phyloP scores from a whole-genome alignment of 495 filamentous ascomycete species.

The Rhizodiscina lignyota region DNA sequence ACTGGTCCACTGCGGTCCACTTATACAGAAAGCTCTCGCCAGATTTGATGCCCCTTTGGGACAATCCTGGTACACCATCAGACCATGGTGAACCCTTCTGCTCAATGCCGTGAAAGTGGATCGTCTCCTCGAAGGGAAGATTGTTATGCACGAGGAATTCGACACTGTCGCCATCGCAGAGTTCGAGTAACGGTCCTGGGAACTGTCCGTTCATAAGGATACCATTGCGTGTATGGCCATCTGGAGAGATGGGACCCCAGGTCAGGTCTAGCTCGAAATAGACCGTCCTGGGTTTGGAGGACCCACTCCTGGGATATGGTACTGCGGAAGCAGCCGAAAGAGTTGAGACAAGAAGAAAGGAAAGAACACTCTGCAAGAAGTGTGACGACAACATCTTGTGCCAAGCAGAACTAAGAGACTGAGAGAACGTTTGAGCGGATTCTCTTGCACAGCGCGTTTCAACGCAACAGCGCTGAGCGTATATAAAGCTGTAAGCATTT shows the following conservation, averaged over 20 bases:
- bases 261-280: neutral
- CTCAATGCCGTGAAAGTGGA: conserved; percentile 35
- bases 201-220: conserved; percentile 44
- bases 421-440: no score
- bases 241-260: conserved; percentile 9
- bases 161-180: conserved; percentile 45
- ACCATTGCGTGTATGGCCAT: conserved; percentile 27
- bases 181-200: conserved; percentile 34
- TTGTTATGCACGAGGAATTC: conserved; percentile 36
- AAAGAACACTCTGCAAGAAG: no score
- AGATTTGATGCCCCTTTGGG: conserved; percentile 28
- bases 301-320: no score
- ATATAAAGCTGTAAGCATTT: no score
- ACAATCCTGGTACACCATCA: conserved; percentile 34
- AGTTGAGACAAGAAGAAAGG: no score
- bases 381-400: no score
- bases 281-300: no score
- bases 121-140: conserved; percentile 32
- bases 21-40: conserved; percentile 27
- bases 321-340: no score
- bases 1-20: conserved; percentile 30
- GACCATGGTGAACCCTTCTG: conserved; percentile 28
- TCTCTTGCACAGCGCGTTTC: no score
- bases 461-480: no score
- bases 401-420: no score